Evolutionary conservation across 2,329 filamentous ascomycete genomes (phyloP), one percentile per base, ranked within the genome.

Genomic region (Capronia americana): DNA sequence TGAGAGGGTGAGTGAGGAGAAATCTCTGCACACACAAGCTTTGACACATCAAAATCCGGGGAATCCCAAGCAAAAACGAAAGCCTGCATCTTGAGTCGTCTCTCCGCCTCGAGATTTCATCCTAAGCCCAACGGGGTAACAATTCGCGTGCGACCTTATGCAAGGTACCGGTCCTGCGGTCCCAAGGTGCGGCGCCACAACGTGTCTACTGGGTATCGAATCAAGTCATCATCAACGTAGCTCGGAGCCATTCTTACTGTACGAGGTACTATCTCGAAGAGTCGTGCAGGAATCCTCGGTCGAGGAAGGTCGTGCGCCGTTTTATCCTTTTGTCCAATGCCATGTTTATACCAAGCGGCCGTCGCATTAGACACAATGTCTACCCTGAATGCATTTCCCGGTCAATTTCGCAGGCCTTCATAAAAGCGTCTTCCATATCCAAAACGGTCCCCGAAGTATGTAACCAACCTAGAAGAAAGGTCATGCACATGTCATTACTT

Each of bases 401-500:
- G 8, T 34, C 17, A 7, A 20, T 28, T 26, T 56, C 26, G 2
- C n/a, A 23, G 10, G 26, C 26, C 53, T 34, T 56, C 32, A 3
- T 51, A 30, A 44, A 44, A 44, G 38, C 28, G 26, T 32, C 28
- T 23, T 56, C n/a, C 53, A 11, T 2, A 50, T 23, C 23, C 38
- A n/a, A 58, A 10, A 23, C 34, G n/a, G 3, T 17, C 20, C 23
- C 24, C 12, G 23, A 28, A 17, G n/a, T 10, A 57, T 23, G 28
- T 20, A 34, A 2, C 28, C n/a, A 14, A 23, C 26, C 32, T 20
- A 12, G 55, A 41, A 30, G n/a, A 34, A 51, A 34, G 11, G 53
- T 26, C 41, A 46, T 41, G 30, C 48, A 26, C 6, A 23, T 26
- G 17, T 51, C 54, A 56, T 65, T 68, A 71, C 53, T 70, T 71